phyloP scores from a whole-genome alignment of 2,329 filamentous ascomycete species.

The Colletotrichum siamense region DNA sequence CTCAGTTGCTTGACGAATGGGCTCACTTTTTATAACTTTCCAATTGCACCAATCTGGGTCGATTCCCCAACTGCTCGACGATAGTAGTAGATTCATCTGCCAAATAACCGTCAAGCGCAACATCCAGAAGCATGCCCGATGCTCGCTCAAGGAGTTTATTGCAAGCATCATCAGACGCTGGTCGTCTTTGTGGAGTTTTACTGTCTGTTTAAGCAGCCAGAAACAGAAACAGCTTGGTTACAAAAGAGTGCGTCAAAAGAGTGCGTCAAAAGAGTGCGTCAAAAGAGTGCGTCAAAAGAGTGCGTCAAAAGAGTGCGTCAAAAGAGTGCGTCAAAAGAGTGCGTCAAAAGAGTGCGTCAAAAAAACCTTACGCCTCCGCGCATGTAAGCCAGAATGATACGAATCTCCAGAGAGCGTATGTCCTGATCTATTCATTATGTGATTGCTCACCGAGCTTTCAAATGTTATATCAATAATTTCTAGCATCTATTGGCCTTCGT shows the following conservation, averaged over 20 bases:
- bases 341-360: neutral
- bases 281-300: neutral
- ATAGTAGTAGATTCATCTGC: neutral
- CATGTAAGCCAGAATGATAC: neutral
- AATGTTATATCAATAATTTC: neutral
- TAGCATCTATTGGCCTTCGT: neutral
- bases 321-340: too few relatives aligned
- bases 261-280: neutral
- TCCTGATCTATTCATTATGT: too few relatives aligned
- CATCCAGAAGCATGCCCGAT: neutral
- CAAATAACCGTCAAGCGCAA: neutral
- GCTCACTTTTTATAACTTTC: neutral
- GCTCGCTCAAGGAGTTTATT: neutral
- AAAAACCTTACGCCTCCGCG: neutral
- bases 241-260: neutral
- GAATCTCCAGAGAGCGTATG: neutral
- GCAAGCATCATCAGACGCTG: neutral
- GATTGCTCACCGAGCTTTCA: neutral
- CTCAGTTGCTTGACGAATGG: neutral
- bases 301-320: neutral
- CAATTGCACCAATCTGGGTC: neutral
- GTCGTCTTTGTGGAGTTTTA: neutral
- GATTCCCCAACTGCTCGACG: neutral
- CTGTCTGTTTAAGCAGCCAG: neutral
- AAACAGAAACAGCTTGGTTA: neutral